Evolutionary conservation across 2,329 filamentous ascomycete genomes (phyloP).

Genomic region (Aspergillus aculeatinus): DNA sequence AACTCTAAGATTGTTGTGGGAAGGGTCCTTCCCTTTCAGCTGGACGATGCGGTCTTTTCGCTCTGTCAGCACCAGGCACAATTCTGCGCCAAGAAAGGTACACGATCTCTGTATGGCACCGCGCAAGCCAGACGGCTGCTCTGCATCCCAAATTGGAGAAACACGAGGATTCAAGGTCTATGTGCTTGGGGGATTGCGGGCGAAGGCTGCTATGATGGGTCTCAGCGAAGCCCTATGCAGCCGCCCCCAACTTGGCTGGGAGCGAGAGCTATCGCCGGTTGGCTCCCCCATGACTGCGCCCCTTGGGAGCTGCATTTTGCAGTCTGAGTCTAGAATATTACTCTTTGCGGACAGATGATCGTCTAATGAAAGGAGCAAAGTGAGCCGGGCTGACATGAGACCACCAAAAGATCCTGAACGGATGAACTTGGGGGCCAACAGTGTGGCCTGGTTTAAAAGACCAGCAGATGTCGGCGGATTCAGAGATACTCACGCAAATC

Average conservation of each 20-base stretch:
- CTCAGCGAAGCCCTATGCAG: neutral
- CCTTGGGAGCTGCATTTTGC: neutral
- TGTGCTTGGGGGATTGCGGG: neutral
- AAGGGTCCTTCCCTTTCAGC: neutral
- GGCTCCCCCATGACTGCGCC: neutral
- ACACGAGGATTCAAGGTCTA: neutral
- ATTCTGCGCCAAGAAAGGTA: neutral
- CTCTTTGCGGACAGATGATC: neutral
- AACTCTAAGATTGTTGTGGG: neutral
- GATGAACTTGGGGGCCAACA: constrained; percentile 4
- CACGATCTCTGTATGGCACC: neutral
- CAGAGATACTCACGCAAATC: neutral
- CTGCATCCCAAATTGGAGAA: neutral
- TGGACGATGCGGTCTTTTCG: neutral
- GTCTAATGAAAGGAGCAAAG: neutral
- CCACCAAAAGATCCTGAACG: neutral
- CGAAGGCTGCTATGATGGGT: neutral
- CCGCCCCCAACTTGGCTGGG: constrained; percentile 5
- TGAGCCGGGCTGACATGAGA: neutral
- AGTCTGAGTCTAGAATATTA: neutral
- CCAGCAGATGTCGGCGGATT: neutral
- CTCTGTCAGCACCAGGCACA: neutral
- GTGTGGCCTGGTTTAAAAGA: constrained; percentile 1
- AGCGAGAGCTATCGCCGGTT: neutral
- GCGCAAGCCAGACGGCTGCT: neutral